Evolutionary conservation across 352 stramenopile species (phyloP).

Genomic region (Blastocystis sp.): DNA sequence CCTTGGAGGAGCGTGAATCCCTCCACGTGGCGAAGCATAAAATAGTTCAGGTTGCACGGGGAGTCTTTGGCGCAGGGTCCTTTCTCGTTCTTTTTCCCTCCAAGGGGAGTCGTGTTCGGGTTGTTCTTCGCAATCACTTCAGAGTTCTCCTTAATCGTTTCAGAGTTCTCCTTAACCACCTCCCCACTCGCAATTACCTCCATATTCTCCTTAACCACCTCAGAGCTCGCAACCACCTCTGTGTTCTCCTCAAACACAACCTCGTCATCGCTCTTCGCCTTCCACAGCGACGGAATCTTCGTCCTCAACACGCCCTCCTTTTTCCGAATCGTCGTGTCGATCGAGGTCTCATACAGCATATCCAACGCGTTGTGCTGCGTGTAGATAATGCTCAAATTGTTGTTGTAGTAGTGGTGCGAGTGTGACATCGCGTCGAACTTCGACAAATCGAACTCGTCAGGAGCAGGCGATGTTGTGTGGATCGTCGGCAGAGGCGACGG

Average conservation of each 20-base stretch:
- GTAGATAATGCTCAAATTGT: conserved; percentile 53
- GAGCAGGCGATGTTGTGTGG: neutral
- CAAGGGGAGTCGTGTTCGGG: no score
- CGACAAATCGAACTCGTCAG: conserved; percentile 4
- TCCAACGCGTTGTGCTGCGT: conserved; percentile 16
- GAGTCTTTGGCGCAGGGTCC: no score
- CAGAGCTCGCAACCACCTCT: neutral
- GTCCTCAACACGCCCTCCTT: no score
- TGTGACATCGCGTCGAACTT: conserved; percentile 18
- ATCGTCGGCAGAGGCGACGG: neutral
- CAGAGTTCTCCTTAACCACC: neutral
- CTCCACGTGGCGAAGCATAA: neutral
- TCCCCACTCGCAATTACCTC: neutral
- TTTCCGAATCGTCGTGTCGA: conserved; percentile 9
- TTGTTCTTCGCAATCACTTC: no score
- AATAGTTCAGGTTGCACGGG: conserved; percentile 20
- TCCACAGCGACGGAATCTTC: neutral
- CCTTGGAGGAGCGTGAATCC: conserved; percentile 53
- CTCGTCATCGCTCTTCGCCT: neutral
- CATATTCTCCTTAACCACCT: neutral
- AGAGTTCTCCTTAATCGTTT: neutral
- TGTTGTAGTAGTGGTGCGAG: conserved; percentile 60
- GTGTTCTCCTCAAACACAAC: neutral
- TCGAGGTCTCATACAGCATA: conserved; percentile 46
- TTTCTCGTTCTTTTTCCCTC: no score